A percentile compares a stretch with the other conserved stretches of the same genome.
phyloP scores from a whole-genome alignment of 208 protist genomes.

The Trypanosoma melophagium region DNA sequence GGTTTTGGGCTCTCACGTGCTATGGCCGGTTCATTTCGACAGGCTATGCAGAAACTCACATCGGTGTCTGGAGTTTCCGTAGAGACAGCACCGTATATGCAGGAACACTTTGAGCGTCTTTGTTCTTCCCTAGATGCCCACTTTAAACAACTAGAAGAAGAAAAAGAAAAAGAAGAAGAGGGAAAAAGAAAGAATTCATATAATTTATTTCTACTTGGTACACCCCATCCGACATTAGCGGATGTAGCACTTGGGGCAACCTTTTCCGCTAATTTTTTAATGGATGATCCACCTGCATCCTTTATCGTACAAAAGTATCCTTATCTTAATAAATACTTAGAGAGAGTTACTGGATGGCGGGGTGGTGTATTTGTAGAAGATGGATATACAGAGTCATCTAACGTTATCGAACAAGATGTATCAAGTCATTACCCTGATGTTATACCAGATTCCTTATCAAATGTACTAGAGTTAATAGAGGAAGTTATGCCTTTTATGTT shows the following conservation, averaged over 20 bases:
- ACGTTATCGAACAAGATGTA: neutral
- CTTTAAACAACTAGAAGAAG: constrained; percentile 33
- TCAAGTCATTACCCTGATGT: constrained; percentile 52
- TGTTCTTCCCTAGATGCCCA: constrained; percentile 73
- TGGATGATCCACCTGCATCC: constrained; percentile 74
- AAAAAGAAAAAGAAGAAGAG: no score
- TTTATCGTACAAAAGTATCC: constrained; percentile 63
- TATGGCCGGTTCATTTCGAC: constrained; percentile 46
- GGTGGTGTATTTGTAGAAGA: constrained; percentile 30
- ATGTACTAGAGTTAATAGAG: constrained; percentile 60
- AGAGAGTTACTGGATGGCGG: constrained; percentile 78
- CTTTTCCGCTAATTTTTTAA: constrained; percentile 79
- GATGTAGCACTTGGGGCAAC: constrained; percentile 76
- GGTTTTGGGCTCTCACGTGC: constrained; percentile 42
- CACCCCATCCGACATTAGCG: constrained; percentile 78
- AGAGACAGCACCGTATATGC: constrained; percentile 68
- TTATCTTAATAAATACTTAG: constrained; percentile 65
- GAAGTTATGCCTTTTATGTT: constrained; percentile 88
- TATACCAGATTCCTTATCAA: constrained; percentile 70
- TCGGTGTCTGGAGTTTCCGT: constrained; percentile 58
- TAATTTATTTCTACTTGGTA: constrained; percentile 65
- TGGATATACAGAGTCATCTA: constrained; percentile 8
- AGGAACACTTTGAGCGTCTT: constrained; percentile 78
- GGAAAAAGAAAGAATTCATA: no score
- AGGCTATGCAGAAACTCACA: constrained; percentile 55